A percentile compares a stretch with the other conserved stretches of the same genome.
Evolutionary conservation across 805 yeast genomes (phyloP).

Genomic region (Pichia exigua): DNA sequence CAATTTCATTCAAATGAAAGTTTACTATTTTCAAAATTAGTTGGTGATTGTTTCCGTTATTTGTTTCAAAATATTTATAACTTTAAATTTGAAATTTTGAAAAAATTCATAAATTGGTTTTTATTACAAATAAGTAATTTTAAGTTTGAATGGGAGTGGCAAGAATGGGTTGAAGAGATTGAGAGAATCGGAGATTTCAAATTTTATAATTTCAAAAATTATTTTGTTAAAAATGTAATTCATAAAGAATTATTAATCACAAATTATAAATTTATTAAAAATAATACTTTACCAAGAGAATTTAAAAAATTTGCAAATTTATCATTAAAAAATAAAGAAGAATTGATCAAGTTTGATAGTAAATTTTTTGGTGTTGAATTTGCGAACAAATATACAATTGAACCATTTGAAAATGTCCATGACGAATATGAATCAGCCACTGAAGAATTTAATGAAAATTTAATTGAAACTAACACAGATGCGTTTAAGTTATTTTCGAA

Average conservation of each 20-base stretch:
- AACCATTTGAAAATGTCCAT: constrained; percentile 9
- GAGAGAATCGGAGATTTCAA: constrained; percentile 37
- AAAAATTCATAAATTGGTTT: constrained; percentile 82
- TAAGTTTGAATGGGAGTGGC: constrained; percentile 97
- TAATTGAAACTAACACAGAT: constrained; percentile 20
- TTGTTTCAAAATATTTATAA: constrained; percentile 60
- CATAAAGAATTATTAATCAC: constrained; percentile 78
- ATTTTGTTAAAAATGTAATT: constrained; percentile 69
- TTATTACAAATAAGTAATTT: constrained; percentile 88
- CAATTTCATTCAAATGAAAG: constrained; percentile 18
- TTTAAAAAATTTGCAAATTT: constrained; percentile 42
- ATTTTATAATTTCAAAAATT: constrained; percentile 62
- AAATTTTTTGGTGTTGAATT: constrained; percentile 27
- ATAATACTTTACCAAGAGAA: constrained; percentile 60
- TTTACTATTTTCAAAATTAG: constrained; percentile 78
- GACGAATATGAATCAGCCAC: constrained; percentile 3
- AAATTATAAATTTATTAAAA: constrained; percentile 56
- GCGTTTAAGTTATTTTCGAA: constrained; percentile 26
- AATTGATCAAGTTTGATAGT: constrained; percentile 31
- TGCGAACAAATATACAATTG: constrained; percentile 13
- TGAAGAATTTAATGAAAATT: constrained; percentile 14
- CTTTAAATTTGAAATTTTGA: constrained; percentile 69
- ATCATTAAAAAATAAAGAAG: constrained; percentile 30
- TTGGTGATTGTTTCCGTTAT: constrained; percentile 85
- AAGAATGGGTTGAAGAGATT: constrained; percentile 70